phyloP scores from a whole-genome alignment of 768 basidiomycete genomes.

The Paxillus involutus region DNA sequence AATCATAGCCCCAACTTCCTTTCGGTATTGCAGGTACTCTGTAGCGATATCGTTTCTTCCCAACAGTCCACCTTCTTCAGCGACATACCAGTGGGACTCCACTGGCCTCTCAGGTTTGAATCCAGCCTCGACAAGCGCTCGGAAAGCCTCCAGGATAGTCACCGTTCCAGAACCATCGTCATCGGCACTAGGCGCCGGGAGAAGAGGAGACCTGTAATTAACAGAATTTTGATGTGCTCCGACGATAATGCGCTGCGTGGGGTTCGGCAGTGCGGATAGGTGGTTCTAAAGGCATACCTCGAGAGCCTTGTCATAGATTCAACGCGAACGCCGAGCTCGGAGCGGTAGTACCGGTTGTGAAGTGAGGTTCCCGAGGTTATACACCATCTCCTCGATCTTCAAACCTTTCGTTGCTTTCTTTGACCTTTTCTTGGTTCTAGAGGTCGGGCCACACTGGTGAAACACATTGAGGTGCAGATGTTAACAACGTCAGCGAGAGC shows the following conservation, averaged over 20 bases:
- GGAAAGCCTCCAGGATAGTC: conserved; percentile 74
- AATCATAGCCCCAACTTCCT: conserved; percentile 50
- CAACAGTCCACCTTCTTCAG: conserved; percentile 47
- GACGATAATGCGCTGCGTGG: conserved; percentile 33
- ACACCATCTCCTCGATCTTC: conserved; percentile 33
- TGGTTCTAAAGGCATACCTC: neutral
- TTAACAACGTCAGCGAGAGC: neutral
- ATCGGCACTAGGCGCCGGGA: conserved; percentile 49
- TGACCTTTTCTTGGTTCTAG: conserved; percentile 8
- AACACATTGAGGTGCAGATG: conserved; percentile 39
- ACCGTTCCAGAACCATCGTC: conserved; percentile 67
- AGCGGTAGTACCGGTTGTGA: conserved; percentile 44
- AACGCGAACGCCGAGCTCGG: conserved; percentile 39
- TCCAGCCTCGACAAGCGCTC: conserved; percentile 64
- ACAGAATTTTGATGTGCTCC: conserved; percentile 45
- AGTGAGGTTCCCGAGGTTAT: conserved; percentile 35
- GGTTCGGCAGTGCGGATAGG: neutral
- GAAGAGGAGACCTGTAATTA: conserved; percentile 38
- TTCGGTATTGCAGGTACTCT: conserved; percentile 45
- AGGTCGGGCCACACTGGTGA: conserved; percentile 37
- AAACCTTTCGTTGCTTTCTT: neutral
- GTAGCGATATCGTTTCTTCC: conserved; percentile 51
- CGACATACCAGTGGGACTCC: conserved; percentile 86
- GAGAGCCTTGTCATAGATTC: conserved; percentile 32
- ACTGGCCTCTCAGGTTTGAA: conserved; percentile 66